phyloP scores from a whole-genome alignment of 2,329 filamentous ascomycete genomes.

The Keithomyces neogunnii region DNA sequence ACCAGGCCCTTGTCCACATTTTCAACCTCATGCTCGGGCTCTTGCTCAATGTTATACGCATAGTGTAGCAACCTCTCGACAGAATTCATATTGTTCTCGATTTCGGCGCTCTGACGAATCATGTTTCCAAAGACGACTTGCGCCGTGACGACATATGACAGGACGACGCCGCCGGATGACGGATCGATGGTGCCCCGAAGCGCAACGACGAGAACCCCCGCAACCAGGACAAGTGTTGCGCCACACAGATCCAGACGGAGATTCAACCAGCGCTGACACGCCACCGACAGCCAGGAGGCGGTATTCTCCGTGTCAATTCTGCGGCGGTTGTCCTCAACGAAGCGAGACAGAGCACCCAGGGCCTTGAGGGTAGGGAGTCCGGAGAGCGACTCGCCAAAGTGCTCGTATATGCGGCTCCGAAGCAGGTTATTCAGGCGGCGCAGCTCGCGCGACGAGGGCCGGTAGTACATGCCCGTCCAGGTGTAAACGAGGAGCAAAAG shows the following conservation, averaged over 20 bases:
- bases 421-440: conserved; percentile 83
- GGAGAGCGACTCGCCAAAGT: conserved; percentile 81
- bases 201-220: conserved; percentile 43
- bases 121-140: conserved; percentile 47
- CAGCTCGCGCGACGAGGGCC: conserved; percentile 76
- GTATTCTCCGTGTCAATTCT: conserved; percentile 73
- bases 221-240: conserved; percentile 51
- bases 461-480: conserved; percentile 62
- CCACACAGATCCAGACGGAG: conserved; percentile 55
- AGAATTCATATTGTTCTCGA: conserved; percentile 92
- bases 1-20: conserved; percentile 18
- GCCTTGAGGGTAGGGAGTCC: conserved; percentile 87
- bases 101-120: conserved; percentile 42
- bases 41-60: conserved; percentile 76
- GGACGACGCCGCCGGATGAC: conserved; percentile 49
- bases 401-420: conserved; percentile 80
- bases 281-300: conserved; percentile 59
- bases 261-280: conserved; percentile 60
- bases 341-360: conserved; percentile 78
- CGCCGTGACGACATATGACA: conserved; percentile 55
- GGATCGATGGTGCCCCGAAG: conserved; percentile 6
- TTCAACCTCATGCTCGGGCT: conserved; percentile 55
- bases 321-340: conserved; percentile 73
- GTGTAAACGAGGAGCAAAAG: conserved; percentile 59
- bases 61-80: conserved; percentile 72